A percentile compares a stretch with the other conserved stretches of the same genome.
Conservation (phyloP, 2,329 filamentous ascomycete species). For the Zelopaecilomyces penicillatus region DNA sequence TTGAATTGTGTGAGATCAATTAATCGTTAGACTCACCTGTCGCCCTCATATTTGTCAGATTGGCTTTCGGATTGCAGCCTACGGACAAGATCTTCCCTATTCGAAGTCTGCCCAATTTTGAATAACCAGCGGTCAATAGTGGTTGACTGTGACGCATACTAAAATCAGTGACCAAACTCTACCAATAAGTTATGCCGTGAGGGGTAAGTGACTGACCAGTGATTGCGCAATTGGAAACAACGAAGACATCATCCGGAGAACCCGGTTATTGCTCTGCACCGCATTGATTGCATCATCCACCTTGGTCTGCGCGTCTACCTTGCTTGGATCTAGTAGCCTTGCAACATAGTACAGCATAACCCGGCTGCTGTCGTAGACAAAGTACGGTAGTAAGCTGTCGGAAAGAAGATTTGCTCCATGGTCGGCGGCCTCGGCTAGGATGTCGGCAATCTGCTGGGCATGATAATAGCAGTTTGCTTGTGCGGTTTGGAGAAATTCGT, state of each 20-base stretch:
- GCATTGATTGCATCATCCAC: slow-evolving; percentile 30
- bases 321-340: slow-evolving; percentile 29
- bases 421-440: slow-evolving; percentile 30
- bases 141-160: slow-evolving; percentile 18
- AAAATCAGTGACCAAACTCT: not conserved
- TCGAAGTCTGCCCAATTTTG: slow-evolving; percentile 26
- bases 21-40: slow-evolving; percentile 8
- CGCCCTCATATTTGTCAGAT: slow-evolving; percentile 13
- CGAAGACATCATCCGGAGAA: slow-evolving; percentile 28
- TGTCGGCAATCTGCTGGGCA: slow-evolving; percentile 28
- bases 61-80: slow-evolving; percentile 15
- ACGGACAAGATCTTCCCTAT: slow-evolving; percentile 12
- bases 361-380: slow-evolving; percentile 38
- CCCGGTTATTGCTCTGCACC: slow-evolving; percentile 31
- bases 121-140: slow-evolving; percentile 31
- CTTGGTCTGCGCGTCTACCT: slow-evolving; percentile 25
- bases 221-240: slow-evolving; percentile 32
- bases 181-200: too few species aligned
- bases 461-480: slow-evolving; percentile 31
- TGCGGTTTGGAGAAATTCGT: slow-evolving; percentile 26
- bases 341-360: slow-evolving; percentile 42
- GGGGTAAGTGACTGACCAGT: slow-evolving; percentile 20
- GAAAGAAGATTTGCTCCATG: slow-evolving; percentile 33
- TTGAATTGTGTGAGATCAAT: too few species aligned
- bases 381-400: slow-evolving; percentile 37